phyloP scores from a whole-genome alignment of 805 yeast genomes.

The Cyberlindnera saturnus region DNA sequence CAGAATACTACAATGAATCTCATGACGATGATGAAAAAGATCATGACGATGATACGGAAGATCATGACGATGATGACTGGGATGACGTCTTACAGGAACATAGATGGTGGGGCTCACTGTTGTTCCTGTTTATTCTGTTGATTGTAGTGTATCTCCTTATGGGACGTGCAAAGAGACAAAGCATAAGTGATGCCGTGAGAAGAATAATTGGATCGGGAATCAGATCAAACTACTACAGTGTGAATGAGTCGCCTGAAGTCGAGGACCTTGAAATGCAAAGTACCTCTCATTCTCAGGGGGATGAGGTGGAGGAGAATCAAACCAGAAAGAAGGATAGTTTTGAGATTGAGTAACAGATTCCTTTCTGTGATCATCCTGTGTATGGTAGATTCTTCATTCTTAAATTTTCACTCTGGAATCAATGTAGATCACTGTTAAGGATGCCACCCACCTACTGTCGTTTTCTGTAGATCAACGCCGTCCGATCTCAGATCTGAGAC shows the following conservation, averaged over 20 bases:
- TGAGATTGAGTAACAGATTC: constrained; percentile 4
- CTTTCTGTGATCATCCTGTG: too few species aligned
- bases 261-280: constrained; percentile 16
- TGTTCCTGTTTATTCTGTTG: constrained; percentile 26
- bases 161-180: constrained; percentile 25
- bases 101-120: constrained; percentile 32
- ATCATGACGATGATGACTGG: constrained; percentile 34
- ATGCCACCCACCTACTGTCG: too few species aligned
- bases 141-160: constrained; percentile 29
- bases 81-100: constrained; percentile 28
- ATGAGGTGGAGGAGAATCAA: constrained; percentile 2
- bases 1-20: constrained; percentile 18
- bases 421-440: too few species aligned
- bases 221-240: constrained; percentile 3
- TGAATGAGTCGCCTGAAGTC: background rate
- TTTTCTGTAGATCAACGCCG: too few species aligned
- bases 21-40: constrained; percentile 21
- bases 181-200: constrained; percentile 11
- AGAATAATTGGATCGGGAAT: constrained; percentile 6
- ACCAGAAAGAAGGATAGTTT: constrained; percentile 4
- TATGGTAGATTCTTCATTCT: too few species aligned
- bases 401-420: too few species aligned
- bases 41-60: constrained; percentile 25
- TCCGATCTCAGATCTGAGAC: too few species aligned
- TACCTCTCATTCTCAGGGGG: constrained; percentile 5